Evolutionary conservation across 2,329 filamentous ascomycete genomes (phyloP), one percentile per base, ranked within the genome.

Genomic region (Claviceps citrina): DNA sequence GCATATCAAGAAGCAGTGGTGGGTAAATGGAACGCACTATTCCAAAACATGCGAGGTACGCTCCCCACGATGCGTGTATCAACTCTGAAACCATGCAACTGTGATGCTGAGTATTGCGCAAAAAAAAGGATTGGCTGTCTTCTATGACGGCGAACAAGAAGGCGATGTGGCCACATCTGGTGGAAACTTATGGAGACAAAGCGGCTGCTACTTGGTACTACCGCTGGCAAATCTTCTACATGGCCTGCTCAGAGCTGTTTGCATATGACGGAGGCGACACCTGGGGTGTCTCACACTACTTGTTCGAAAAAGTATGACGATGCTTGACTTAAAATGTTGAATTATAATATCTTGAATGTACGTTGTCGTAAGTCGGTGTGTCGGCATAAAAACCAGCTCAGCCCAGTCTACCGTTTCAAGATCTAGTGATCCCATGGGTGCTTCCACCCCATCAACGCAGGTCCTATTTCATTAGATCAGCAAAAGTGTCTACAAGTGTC

Each of bases 351-450:
- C 18, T 13, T 16, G 13, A 7, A 39, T 36, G 41, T 16, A 34
- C 5, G 20, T n/a, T 18, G 18, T 18, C 36, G 18, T 22, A 27
- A 16, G 26, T 43, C 16, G 9, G 26, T 26, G 20, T 26, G 38
- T 47, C 35, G 8, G 31, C 20, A 7, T 32, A 12, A 15, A 26
- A 9, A 15, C 9, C 13, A 22, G 18, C 3, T 16, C 18, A 22
- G 12, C 4, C 16, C 8, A 22, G 15, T 24, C 9, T 12, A 16
- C 7, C 12, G 22, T 10, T 22, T 22, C n/a, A 8, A 22, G 8
- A 43, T 63, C 72, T 68, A 94, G 66, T 94, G 86, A 52, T 95
- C 87, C 85, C 86, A 95, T 49, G 86, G 91, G 64, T 96, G 91
- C 68, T 86, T 95, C 81, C 78, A 85, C 60, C 91, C 91, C 53